These are phyloP conservation scores for Aspergillus homomorphus DNA, from an alignment of 495 filamentous ascomycete genomes.

Conservation along the genomic window DNA sequence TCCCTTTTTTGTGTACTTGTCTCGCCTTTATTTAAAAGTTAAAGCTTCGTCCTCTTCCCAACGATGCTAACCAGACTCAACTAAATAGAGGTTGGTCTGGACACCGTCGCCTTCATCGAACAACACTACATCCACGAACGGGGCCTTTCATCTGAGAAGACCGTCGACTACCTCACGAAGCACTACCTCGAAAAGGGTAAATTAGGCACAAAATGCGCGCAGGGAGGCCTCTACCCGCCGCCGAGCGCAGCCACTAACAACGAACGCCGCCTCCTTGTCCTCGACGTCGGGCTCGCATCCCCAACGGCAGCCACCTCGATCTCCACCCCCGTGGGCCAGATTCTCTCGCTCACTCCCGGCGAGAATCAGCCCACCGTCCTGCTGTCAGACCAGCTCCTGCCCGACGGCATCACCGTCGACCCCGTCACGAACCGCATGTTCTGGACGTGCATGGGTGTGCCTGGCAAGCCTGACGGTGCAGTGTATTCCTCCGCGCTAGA, in stretches of 20 bases:
- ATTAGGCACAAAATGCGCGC: slow-evolving; percentile 25
- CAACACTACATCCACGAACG: slow-evolving; percentile 45
- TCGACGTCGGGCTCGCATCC: slow-evolving; percentile 31
- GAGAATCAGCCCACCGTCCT: slow-evolving; percentile 21
- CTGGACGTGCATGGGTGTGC: slow-evolving; percentile 52
- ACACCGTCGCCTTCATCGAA: slow-evolving; percentile 49
- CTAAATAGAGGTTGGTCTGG: slow-evolving; percentile 43
- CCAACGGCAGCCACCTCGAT: slow-evolving; percentile 4
- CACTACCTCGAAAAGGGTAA: slow-evolving; percentile 42
- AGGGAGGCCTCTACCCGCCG: slow-evolving; percentile 30
- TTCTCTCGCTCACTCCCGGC: slow-evolving; percentile 20
- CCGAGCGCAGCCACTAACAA: background rate
- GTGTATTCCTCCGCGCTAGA: slow-evolving; percentile 41
- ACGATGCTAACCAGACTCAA: background rate
- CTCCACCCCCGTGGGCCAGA: slow-evolving; percentile 18
- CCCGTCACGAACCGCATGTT: slow-evolving; percentile 35
- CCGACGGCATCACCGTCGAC: slow-evolving; percentile 47
- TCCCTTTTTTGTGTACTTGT: background rate
- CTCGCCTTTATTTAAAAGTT: background rate
- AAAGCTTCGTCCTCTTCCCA: too few relatives aligned
- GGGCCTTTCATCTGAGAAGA: slow-evolving; percentile 30
- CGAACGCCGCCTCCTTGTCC: slow-evolving; percentile 15
- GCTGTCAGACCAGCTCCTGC: slow-evolving; percentile 29
- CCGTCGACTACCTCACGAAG: slow-evolving; percentile 37
- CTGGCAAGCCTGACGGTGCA: slow-evolving; percentile 38